Evolutionary conservation across 2,329 filamentous ascomycete genomes (phyloP), one percentile per base, ranked within the genome.

Genomic region (Neocucurbitaria cava): DNA sequence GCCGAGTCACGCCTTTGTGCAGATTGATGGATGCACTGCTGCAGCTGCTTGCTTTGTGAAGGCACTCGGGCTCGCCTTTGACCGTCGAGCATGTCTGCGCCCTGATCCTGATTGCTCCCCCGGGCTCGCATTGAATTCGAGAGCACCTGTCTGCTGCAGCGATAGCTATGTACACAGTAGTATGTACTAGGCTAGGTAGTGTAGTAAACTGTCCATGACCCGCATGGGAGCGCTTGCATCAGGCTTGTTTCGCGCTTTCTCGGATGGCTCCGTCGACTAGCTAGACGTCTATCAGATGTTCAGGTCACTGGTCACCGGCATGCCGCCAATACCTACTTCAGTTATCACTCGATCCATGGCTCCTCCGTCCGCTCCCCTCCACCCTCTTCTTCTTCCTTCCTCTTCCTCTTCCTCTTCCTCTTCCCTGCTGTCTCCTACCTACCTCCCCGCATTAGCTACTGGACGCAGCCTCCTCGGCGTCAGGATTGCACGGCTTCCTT

Each of bases 261-360:
- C 23, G 44, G 44, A 46, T 31, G 21, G 26, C 45, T 54, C 54
- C 18, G 23, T 45, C 39, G n/a, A n/a, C 38, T 36, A 46, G 46
- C 50, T 55, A 59, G 52, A 49, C 50, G 45, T 43, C 23, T 43
- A 59, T 61, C 61, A 61, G 53, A 58, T 53, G 54, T 49, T 47
- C 54, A 49, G 58, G 53, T 58, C 57, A n/a, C n/a, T n/a, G n/a
- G n/a, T n/a, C n/a, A n/a, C n/a, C n/a, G n/a, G n/a, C n/a, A 61
- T 60, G 57, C 57, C 49, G 52, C 52, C 54, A 52, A 52, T 52
- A 42, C n/a, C n/a, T n/a, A n/a, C 44, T 39, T 43, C 48, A 55
- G 23, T 49, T 38, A 36, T 46, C 47, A 50, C 54, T 48, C 49
- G 44, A 54, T 33, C 40, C 46, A 41, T 40, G 26, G n/a, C 33